phyloP scores from a whole-genome alignment of 192 early-diverging fungal species.

The Globomyces pollinis-pini region DNA sequence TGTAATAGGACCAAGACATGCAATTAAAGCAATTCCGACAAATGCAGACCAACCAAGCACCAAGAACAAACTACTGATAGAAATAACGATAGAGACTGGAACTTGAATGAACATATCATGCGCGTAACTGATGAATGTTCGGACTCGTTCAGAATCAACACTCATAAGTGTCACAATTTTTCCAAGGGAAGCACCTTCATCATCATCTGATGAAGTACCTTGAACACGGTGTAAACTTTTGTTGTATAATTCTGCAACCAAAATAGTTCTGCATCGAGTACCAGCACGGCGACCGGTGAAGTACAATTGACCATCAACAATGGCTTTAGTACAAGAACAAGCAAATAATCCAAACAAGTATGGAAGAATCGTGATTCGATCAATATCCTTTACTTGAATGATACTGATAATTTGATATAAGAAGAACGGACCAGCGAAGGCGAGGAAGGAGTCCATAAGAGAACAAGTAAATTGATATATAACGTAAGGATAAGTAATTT shows the following conservation, averaged over 20 bases:
- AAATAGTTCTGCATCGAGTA: constrained; percentile 25
- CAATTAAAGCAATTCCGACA: constrained; percentile 24
- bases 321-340: constrained; percentile 1
- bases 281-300: constrained; percentile 17
- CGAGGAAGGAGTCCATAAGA: constrained; percentile 6
- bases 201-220: background rate
- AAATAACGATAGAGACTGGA: background rate
- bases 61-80: constrained; percentile 1
- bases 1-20: constrained; percentile 20
- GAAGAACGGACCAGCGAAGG: constrained; percentile 32
- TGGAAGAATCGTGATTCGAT: constrained; percentile 6
- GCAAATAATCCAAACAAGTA: constrained; percentile 19
- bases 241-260: constrained; percentile 39
- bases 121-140: constrained; percentile 23
- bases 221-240: constrained; percentile 28
- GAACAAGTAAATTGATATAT: constrained; percentile 19
- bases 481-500: constrained; percentile 4
- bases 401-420: constrained; percentile 32
- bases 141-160: constrained; percentile 33
- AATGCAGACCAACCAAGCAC: constrained; percentile 25
- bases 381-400: constrained; percentile 17
- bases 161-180: constrained; percentile 42
- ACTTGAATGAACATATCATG: constrained; percentile 17
- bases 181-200: constrained; percentile 20
- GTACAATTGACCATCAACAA: constrained; percentile 23